Conservation (phyloP, 495 filamentous ascomycete genomes). For the Xylaria intraflava region DNA sequence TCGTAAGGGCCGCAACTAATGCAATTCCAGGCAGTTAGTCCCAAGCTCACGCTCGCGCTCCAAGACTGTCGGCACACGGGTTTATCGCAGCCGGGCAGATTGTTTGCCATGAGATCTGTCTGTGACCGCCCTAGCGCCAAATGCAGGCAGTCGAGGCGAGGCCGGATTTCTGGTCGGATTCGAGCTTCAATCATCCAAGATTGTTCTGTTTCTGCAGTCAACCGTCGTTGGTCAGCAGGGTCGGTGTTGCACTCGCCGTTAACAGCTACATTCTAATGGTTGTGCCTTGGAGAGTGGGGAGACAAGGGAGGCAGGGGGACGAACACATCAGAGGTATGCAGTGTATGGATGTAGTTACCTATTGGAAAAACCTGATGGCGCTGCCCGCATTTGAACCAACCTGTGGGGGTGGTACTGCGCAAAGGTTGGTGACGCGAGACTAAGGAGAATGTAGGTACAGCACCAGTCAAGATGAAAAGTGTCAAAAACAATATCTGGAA, state of each 20-base stretch:
- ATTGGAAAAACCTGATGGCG: background rate
- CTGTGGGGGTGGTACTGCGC: background rate
- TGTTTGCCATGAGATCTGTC: background rate
- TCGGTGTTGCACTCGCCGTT: too few relatives aligned
- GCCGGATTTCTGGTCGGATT: too few relatives aligned
- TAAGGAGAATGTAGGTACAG: too few relatives aligned
- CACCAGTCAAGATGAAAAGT: background rate
- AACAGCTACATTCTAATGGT: too few relatives aligned
- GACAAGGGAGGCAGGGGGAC: background rate
- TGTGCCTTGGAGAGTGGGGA: background rate
- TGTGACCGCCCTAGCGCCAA: background rate
- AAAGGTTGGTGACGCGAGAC: background rate
- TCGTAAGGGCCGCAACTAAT: too few relatives aligned
- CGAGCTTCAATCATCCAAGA: background rate
- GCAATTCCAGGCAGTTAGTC: too few relatives aligned
- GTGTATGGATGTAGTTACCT: too few relatives aligned
- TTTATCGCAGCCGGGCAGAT: background rate
- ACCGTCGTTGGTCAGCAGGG: background rate
- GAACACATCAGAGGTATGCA: background rate
- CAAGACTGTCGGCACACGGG: background rate
- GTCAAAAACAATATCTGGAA: background rate
- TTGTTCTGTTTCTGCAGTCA: background rate
- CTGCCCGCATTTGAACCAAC: background rate
- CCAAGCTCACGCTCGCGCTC: background rate
- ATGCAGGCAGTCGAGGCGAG: background rate